Evolutionary conservation across 352 stramenopile genomes (phyloP), one percentile per base, ranked within the genome.

Genomic region (Blastocystis hominis): DNA sequence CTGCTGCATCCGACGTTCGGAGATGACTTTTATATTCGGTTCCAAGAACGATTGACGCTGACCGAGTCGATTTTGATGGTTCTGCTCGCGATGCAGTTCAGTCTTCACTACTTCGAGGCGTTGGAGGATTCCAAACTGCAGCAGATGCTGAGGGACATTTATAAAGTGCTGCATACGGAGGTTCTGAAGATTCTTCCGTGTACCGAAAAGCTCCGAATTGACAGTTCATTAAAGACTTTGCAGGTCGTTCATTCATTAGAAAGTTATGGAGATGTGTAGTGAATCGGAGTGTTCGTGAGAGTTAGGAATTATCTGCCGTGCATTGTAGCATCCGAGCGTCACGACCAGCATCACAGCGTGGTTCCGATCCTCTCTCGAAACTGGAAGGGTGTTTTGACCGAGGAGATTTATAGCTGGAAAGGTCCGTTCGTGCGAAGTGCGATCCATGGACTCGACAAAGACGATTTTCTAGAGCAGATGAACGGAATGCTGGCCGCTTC

Each of bases 21-120:
- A 9, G 72, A 84, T 46, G 72, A 84, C 36, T 84, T 55, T 46
- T 84, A 84, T 46, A 34, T 84, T 17, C 72, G 72, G 13, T 47
- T 84, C 24, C 54, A 84, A 20, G 54, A 84, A 63, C 50, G 72
- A 34, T 24, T 64, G 7, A 13, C 17, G 17, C 44, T 84, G 6
- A 20, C 13, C 24, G 72, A 84, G n/a, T 40, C 15, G n/a, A 24
- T 84, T 30, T 47, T 84, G 24, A 53, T 84, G 30, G 44, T 34
- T 34, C 40, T 54, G 30, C 6, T 84, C 6, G 72, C 53, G 0
- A 7, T 17, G 3, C n/a, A n/a, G 15, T 30, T 68, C 4, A 46
- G 72, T 5, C n/a, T 17, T 34, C 24, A 15, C 46, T 34, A 6
- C 15, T 38, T 84, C 7, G 50, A 68, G 17, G 55, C 38, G 3